Evolutionary conservation across 371 early-diverging fungal species (phyloP).

Genomic region (Mucor irregularis): DNA sequence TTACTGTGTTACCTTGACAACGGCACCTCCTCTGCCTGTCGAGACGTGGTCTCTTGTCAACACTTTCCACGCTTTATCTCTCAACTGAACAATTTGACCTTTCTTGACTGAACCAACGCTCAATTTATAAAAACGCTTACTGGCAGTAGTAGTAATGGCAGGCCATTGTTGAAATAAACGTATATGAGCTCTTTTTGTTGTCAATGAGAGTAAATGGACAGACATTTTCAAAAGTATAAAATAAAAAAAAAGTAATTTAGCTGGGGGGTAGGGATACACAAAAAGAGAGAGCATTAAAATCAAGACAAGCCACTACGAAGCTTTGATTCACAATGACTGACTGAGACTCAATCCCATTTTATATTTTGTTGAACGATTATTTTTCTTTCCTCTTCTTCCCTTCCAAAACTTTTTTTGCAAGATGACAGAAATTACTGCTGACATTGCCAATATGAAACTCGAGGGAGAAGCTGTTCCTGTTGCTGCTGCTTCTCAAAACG

Average conservation of each 20-base stretch:
- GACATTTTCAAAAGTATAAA: constrained; percentile 2
- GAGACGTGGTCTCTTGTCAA: constrained; percentile 44
- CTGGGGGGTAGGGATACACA: no score
- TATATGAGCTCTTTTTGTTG: not conserved
- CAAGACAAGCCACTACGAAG: no score
- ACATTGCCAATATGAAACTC: constrained; percentile 9
- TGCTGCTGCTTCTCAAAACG: constrained; percentile 56
- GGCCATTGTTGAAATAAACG: not conserved
- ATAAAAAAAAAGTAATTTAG: not conserved
- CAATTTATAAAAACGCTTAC: constrained; percentile 36
- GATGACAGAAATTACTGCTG: constrained; percentile 17
- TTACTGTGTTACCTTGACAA: constrained; percentile 48
- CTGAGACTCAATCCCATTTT: no score
- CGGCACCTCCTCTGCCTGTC: constrained; percentile 53
- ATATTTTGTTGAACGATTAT: no score
- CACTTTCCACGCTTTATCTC: constrained; percentile 48
- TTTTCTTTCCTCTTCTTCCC: not conserved
- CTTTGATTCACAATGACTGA: no score
- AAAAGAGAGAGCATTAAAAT: no score
- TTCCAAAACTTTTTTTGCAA: not conserved
- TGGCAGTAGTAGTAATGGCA: not conserved
- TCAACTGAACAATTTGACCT: constrained; percentile 50
- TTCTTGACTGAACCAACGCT: constrained; percentile 47
- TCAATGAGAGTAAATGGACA: not conserved
- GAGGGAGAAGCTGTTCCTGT: constrained; percentile 6